phyloP scores from a whole-genome alignment of 495 filamentous ascomycete genomes.

The Neurospora discreta region DNA sequence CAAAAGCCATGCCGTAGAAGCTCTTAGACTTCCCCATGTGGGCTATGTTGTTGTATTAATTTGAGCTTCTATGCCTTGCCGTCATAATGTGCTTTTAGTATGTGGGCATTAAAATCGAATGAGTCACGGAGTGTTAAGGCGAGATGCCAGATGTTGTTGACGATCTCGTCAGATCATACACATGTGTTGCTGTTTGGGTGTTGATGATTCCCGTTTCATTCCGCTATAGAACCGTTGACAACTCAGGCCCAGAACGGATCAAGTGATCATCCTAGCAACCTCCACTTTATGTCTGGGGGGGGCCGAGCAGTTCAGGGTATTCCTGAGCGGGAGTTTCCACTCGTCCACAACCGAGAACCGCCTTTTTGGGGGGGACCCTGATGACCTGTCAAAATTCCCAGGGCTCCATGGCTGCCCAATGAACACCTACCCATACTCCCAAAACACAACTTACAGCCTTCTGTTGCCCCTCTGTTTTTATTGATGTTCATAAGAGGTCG shows the following conservation, averaged over 20 bases:
- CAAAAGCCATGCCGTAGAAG: neutral
- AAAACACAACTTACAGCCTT: neutral
- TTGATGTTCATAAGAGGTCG: neutral
- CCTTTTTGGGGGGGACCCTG: neutral
- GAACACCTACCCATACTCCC: neutral
- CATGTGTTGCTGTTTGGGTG: neutral
- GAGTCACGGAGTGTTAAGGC: neutral
- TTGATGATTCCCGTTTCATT: neutral
- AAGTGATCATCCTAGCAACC: neutral
- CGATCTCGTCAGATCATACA: neutral
- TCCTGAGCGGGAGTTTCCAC: neutral
- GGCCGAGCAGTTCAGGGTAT: neutral
- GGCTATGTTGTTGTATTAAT: constrained; percentile 3
- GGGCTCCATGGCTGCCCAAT: neutral
- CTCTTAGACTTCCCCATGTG: neutral
- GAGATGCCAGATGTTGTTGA: neutral
- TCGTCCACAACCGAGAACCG: neutral
- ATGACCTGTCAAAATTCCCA: neutral
- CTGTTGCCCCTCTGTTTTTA: neutral
- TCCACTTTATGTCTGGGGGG: neutral
- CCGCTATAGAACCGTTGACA: neutral
- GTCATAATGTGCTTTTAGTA: neutral
- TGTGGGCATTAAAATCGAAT: neutral
- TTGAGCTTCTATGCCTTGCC: neutral
- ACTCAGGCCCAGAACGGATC: neutral